Evolutionary conservation across 108 stramenopile genomes (phyloP), one percentile per base, ranked within the genome.

Genomic region (Skeletonema costatum): DNA sequence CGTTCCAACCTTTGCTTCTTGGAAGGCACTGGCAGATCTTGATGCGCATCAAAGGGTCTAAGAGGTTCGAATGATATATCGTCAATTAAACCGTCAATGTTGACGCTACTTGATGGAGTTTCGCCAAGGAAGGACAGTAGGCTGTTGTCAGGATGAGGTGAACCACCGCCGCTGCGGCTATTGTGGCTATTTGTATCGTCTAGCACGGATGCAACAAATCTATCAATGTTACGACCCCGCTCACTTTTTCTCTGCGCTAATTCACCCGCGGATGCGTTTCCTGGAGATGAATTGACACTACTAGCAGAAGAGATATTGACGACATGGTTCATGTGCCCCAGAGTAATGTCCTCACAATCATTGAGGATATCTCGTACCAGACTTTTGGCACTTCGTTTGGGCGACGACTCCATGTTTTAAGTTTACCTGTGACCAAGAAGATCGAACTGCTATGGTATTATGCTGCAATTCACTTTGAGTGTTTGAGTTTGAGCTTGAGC

Each of bases 51-150:
- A 46, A 82, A 82, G 13, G 81, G 81, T 32, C 75, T 71, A 7
- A 82, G 56, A 13, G 81, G 81, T 32, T 46, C 75, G 50, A 82
- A 82, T 10, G 74, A 75, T 30, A 71, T 61, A 67, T 82, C 81
- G 39, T 82, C 75, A 4, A 66, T 48, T 12, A 73, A 61, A 42
- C 61, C 71, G 19, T 72, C 42, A 9, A 31, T 48, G 5, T 62
- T 33, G 36, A 72, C 60, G 30, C 35, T 44, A 48, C 16, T 61
- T 50, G 56, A 21, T n/a, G 66, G 25, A 12, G 0, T 58, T 30
- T 31, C 32, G 2, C 46, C 60, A 21, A 72, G 61, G 21, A 61
- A 60, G 12, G 60, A 41, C n/a, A 72, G 60, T 46, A 71, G 25
- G 42, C 62, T 60, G 60, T 71, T 71, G 60, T 60, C 70, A 4